A percentile compares a stretch with the other conserved stretches of the same genome.
These are phyloP conservation scores for Daldinia sp. DNA, from an alignment of 2,329 filamentous ascomycete genomes.

Conservation along the genomic window DNA sequence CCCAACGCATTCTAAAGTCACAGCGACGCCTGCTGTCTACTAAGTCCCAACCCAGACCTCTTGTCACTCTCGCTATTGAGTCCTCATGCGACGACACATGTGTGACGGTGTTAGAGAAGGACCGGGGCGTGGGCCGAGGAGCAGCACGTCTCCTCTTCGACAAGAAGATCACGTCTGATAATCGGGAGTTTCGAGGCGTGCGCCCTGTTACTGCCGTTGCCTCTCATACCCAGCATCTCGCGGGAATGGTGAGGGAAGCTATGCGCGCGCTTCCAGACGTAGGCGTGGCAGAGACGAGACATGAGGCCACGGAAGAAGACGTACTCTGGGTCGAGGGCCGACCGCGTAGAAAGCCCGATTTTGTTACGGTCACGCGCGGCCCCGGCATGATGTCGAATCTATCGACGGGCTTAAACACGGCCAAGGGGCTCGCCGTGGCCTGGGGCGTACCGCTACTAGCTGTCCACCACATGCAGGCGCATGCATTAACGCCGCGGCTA, in stretches of 20 bases:
- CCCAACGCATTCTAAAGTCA: not conserved
- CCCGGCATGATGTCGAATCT: constrained; percentile 88
- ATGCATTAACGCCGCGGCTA: constrained; percentile 86
- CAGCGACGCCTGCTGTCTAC: constrained; percentile 18
- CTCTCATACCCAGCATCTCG: constrained; percentile 78
- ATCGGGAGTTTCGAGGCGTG: constrained; percentile 77
- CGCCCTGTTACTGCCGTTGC: constrained; percentile 78
- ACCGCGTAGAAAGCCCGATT: constrained; percentile 69
- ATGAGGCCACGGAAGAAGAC: constrained; percentile 16
- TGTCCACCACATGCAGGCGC: constrained; percentile 97
- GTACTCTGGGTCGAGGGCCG: constrained; percentile 41
- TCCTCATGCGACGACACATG: constrained; percentile 93
- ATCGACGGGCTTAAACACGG: constrained; percentile 78
- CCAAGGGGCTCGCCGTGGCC: constrained; percentile 85
- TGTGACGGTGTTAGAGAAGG: constrained; percentile 79
- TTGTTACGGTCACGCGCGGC: constrained; percentile 88
- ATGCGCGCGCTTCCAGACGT: constrained; percentile 59
- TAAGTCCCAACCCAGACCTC: constrained; percentile 26
- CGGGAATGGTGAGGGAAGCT: constrained; percentile 71
- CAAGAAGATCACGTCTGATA: constrained; percentile 82
- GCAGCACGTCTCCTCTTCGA: constrained; percentile 76
- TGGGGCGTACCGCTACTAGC: constrained; percentile 85
- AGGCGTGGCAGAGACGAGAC: constrained; percentile 30
- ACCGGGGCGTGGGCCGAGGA: constrained; percentile 34
- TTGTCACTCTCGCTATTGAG: constrained; percentile 77